Conservation (phyloP, 1,139 yeast species). For the Magnusiomyces sp. region DNA sequence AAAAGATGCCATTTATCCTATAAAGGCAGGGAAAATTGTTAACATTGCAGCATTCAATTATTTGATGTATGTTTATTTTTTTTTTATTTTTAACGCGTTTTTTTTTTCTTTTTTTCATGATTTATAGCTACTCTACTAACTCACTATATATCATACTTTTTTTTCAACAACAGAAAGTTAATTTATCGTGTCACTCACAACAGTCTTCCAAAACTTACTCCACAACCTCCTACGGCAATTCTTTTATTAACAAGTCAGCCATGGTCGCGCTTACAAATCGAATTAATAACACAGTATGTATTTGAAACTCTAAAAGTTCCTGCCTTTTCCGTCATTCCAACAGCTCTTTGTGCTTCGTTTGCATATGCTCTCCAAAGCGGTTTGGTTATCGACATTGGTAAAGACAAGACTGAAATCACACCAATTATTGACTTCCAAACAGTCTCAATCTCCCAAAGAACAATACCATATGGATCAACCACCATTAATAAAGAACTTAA, state of each 20-base stretch:
- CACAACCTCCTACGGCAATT: slow-evolving; percentile 37
- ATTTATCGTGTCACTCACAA: slow-evolving; percentile 37
- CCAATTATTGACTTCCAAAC: slow-evolving; percentile 69
- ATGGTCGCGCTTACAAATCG: slow-evolving; percentile 66
- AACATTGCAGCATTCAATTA: slow-evolving; percentile 65
- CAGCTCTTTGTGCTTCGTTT: slow-evolving; percentile 62
- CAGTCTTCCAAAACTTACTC: slow-evolving; percentile 11
- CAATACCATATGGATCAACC: slow-evolving; percentile 53
- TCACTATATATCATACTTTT: not conserved
- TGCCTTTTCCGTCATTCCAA: slow-evolving; percentile 63
- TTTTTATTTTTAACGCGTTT: not conserved
- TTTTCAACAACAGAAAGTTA: slow-evolving; percentile 29
- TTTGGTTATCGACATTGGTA: slow-evolving; percentile 74
- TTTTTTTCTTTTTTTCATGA: slow-evolving; percentile 15
- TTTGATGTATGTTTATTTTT: slow-evolving; percentile 39
- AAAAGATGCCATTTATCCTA: slow-evolving; percentile 48
- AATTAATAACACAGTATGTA: slow-evolving; percentile 61
- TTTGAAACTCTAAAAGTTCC: slow-evolving; percentile 68
- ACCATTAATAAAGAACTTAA: slow-evolving; percentile 48
- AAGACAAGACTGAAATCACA: slow-evolving; percentile 61
- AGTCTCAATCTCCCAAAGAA: slow-evolving; percentile 45
- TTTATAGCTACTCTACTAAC: slow-evolving; percentile 32
- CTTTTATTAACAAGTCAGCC: slow-evolving; percentile 53
- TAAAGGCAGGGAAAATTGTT: slow-evolving; percentile 52
- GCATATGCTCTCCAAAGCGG: slow-evolving; percentile 59